Evolutionary conservation across 2,329 filamentous ascomycete species (phyloP).

Genomic region (Fusarium napiforme): DNA sequence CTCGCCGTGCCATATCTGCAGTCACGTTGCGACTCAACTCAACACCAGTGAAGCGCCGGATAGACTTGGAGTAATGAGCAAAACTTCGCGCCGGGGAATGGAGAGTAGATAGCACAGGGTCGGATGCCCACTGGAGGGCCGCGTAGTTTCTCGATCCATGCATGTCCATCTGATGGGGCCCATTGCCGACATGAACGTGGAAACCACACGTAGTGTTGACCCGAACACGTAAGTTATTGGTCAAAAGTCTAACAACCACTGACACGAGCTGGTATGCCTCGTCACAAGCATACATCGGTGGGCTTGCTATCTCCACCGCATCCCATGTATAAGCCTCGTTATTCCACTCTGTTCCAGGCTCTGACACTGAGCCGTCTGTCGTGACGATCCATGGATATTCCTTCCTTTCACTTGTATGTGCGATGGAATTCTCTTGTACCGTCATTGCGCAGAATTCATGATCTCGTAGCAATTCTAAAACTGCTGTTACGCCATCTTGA

Average conservation of each 20-base stretch:
- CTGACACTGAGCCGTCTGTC: conserved; percentile 1
- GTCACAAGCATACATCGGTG: conserved; percentile 47
- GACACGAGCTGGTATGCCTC: conserved; percentile 45
- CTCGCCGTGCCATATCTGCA: neutral
- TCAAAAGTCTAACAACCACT: conserved; percentile 49
- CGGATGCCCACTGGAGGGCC: conserved; percentile 51
- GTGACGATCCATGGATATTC: conserved; percentile 18
- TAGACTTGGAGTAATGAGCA: conserved; percentile 2
- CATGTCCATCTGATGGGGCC: conserved; percentile 45
- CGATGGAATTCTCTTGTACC: neutral
- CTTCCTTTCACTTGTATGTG: neutral
- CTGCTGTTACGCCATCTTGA: neutral
- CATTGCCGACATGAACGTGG: conserved; percentile 53
- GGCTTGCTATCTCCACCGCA: conserved; percentile 49
- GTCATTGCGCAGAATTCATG: neutral
- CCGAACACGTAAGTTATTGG: conserved; percentile 45
- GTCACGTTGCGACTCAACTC: conserved; percentile 3
- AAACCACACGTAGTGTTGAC: conserved; percentile 50
- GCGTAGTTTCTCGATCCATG: conserved; percentile 46
- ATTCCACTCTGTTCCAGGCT: neutral
- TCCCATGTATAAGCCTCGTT: conserved; percentile 31
- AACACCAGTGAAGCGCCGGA: conserved; percentile 11
- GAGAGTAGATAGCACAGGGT: conserved; percentile 50
- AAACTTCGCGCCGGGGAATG: conserved; percentile 48
- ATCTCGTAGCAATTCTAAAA: neutral